These are phyloP conservation scores for Ogataea polymorpha DNA, from an alignment of 805 yeast genomes.

Conservation along the genomic window DNA sequence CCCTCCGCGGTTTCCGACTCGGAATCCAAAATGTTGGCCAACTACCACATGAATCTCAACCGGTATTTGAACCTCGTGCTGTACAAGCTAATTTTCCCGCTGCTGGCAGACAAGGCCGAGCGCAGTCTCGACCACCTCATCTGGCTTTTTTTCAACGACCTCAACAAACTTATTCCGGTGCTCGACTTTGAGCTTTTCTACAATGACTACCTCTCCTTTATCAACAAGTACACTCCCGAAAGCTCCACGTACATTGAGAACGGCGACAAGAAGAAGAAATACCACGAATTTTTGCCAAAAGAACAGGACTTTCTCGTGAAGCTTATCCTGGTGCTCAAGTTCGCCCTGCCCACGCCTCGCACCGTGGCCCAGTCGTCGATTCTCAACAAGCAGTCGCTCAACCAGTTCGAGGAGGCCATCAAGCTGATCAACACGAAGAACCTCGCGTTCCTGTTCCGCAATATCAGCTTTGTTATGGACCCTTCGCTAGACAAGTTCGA, in stretches of 20 bases:
- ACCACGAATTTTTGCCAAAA: constrained; percentile 30
- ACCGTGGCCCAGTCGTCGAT: constrained; percentile 20
- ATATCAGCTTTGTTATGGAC: constrained; percentile 44
- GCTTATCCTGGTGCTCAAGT: constrained; percentile 52
- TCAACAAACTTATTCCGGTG: constrained; percentile 52
- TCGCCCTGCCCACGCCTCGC: constrained; percentile 40
- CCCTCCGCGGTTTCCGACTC: constrained; percentile 8
- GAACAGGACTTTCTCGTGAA: constrained; percentile 43
- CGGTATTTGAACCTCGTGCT: constrained; percentile 33
- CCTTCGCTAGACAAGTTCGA: constrained; percentile 48
- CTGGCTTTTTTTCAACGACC: constrained; percentile 47
- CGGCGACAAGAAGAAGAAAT: constrained; percentile 39
- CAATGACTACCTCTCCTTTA: constrained; percentile 49
- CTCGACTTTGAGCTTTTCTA: constrained; percentile 52
- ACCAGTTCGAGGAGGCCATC: constrained; percentile 32
- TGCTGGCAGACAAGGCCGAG: constrained; percentile 18
- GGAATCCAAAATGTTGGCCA: constrained; percentile 24
- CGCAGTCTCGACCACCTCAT: constrained; percentile 43
- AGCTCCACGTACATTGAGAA: constrained; percentile 37
- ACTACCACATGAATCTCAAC: constrained; percentile 36
- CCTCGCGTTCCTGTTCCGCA: constrained; percentile 43
- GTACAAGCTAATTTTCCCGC: constrained; percentile 34
- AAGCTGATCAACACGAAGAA: constrained; percentile 35
- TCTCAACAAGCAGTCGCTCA: constrained; percentile 27
- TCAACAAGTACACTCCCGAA: constrained; percentile 35